phyloP scores from a whole-genome alignment of 2,329 filamentous ascomycete genomes.

The Ceratocystis eucalypticola region DNA sequence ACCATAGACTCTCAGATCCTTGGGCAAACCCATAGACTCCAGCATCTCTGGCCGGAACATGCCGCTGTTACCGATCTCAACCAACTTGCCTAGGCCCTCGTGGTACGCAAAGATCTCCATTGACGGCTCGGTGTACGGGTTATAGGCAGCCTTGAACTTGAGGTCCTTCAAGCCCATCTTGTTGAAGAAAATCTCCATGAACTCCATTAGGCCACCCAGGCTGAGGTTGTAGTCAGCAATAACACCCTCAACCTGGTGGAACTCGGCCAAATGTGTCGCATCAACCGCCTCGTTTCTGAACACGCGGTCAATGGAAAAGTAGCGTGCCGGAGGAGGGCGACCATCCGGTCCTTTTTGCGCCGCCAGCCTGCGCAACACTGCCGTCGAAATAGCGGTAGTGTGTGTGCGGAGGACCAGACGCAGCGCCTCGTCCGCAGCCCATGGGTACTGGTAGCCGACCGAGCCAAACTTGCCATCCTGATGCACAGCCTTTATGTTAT shows the following conservation, averaged over 20 bases:
- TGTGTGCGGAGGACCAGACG: conserved; percentile 87
- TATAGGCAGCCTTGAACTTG: conserved; percentile 94
- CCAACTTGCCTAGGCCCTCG: conserved; percentile 73
- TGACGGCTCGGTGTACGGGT: conserved; percentile 86
- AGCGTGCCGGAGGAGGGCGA: conserved; percentile 57
- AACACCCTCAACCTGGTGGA: conserved; percentile 97
- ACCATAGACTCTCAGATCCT: conserved; percentile 84
- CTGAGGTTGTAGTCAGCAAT: conserved; percentile 94
- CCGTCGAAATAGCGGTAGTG: conserved; percentile 83
- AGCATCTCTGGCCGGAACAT: conserved; percentile 99
- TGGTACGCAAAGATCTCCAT: conserved; percentile 99
- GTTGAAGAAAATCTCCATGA: conserved; percentile 89
- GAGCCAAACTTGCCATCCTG: conserved; percentile 86
- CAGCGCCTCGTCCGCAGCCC: conserved; percentile 74
- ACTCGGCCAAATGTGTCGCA: conserved; percentile 90
- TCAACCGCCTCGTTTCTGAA: conserved; percentile 98
- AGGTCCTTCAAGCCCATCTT: conserved; percentile 83
- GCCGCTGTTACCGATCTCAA: conserved; percentile 94
- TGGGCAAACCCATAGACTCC: conserved; percentile 83
- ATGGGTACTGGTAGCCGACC: conserved; percentile 92
- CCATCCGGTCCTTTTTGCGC: conserved; percentile 62
- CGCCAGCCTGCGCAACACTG: conserved; percentile 81
- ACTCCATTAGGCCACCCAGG: conserved; percentile 77
- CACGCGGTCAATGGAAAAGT: conserved; percentile 96
- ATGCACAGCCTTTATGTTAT: conserved; percentile 77